Percentiles rank a stretch among this genome's conserved stretches.
Evolutionary conservation across 148 eudicot species (phyloP).

Genomic region (Vaccinium myrtillus): DNA sequence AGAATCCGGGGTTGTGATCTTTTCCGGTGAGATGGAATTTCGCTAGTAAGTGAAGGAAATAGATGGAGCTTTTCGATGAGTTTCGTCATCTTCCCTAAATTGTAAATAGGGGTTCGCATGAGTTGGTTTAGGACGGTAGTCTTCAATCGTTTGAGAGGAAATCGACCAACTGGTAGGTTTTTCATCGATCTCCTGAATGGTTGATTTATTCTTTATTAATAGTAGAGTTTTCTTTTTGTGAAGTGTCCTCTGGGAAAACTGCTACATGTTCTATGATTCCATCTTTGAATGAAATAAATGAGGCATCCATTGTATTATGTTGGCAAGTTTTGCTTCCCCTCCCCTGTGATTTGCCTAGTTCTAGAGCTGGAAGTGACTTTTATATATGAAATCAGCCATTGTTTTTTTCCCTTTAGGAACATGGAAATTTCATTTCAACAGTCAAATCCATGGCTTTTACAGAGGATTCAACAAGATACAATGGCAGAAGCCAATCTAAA

Average conservation of each 20-base stretch:
- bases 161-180: conserved; percentile 9
- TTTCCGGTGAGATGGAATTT: conserved; percentile 13
- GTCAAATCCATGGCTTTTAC: background rate
- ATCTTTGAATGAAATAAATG: background rate
- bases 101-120: conserved; percentile 15
- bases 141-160: conserved; percentile 10
- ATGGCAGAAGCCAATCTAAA: background rate
- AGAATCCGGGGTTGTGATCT: background rate
- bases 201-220: conserved; percentile 5
- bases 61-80: conserved; percentile 9
- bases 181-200: background rate
- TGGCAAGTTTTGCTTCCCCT: background rate
- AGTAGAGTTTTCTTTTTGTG: background rate
- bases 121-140: conserved; percentile 12
- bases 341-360: background rate
- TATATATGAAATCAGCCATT: background rate
- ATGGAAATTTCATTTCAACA: background rate
- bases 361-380: background rate
- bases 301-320: background rate
- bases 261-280: background rate
- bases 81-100: conserved; percentile 3
- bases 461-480: background rate
- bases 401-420: background rate
- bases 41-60: background rate
- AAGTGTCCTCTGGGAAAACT: background rate